Conservation (phyloP, 1,139 yeast genomes). For the Tardiomyces digboiensis region DNA sequence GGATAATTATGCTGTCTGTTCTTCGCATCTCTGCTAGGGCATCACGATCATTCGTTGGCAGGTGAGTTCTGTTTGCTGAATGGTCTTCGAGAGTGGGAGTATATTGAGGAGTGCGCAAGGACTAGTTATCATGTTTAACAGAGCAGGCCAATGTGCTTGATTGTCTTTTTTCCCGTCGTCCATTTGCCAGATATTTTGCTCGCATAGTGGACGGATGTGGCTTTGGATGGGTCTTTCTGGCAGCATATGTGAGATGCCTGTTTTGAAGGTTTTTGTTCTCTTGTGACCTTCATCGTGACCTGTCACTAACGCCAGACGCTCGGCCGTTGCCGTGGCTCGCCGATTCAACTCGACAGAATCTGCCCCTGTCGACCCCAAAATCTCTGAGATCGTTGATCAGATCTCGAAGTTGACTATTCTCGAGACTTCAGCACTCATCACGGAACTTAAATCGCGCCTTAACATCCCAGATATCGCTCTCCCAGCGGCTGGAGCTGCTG, state of each 20-base stretch:
- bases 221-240: no score
- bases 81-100: no score
- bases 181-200: no score
- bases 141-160: no score
- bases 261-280: no score
- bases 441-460: slow-evolving; percentile 75
- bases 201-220: no score
- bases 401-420: slow-evolving; percentile 81
- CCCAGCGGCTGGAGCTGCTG: slow-evolving; percentile 59
- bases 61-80: slow-evolving; percentile 17
- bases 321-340: slow-evolving; percentile 3
- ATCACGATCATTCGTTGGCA: slow-evolving; percentile 17
- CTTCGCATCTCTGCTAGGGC: slow-evolving; percentile 26
- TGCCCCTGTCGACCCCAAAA: slow-evolving; percentile 73
- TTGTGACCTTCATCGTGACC: no score
- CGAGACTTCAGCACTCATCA: slow-evolving; percentile 79
- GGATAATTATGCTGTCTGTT: slow-evolving; percentile 10
- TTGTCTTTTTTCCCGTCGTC: no score
- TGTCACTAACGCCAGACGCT: not conserved
- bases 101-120: no score
- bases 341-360: slow-evolving; percentile 46
- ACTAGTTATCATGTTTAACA: no score
- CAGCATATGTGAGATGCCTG: no score
- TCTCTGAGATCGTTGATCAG: slow-evolving; percentile 77
- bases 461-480: slow-evolving; percentile 91